Percentiles rank a stretch among this genome's conserved stretches.
These are phyloP conservation scores for Lablab purpureus DNA, from an alignment of 306 rosid genomes.

Conservation along the genomic window DNA sequence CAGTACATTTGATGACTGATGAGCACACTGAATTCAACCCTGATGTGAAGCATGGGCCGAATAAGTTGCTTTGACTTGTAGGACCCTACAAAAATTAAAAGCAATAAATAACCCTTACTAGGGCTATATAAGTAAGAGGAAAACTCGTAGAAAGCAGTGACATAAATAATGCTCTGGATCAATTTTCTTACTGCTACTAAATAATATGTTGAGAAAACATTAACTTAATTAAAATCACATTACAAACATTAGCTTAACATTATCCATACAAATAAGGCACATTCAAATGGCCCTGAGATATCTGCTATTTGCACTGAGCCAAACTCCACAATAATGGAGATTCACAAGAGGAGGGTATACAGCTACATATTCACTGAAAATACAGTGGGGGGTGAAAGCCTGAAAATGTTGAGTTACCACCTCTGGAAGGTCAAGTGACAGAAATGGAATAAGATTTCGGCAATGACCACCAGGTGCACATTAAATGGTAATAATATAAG, in stretches of 20 bases:
- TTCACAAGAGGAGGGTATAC: conserved; percentile 53
- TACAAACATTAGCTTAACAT: conserved; percentile 52
- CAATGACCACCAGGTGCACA: conserved; percentile 91
- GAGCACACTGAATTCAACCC: too few species aligned
- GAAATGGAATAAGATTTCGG: conserved; percentile 60
- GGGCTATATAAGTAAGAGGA: neutral
- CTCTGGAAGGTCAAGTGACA: conserved; percentile 78
- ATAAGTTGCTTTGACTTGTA: neutral
- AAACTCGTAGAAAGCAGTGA: neutral
- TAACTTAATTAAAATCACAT: conserved; percentile 43
- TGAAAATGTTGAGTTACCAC: conserved; percentile 72
- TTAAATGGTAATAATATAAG: conserved; percentile 54
- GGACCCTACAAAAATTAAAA: neutral
- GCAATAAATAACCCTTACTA: neutral
- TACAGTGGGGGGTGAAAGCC: conserved; percentile 39
- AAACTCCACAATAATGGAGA: conserved; percentile 43
- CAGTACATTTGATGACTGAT: too few species aligned
- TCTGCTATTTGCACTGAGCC: conserved; percentile 46
- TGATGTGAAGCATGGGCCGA: too few species aligned
- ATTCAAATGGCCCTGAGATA: conserved; percentile 48
- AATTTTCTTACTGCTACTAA: conserved; percentile 32
- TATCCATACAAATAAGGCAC: conserved; percentile 59
- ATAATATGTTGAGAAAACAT: conserved; percentile 35
- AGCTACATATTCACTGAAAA: conserved; percentile 48
- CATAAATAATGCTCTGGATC: neutral